Base-by-base conservation (phyloP, 2,329 filamentous ascomycete genomes). In the Pseudogymnoascus sp. region DNA sequence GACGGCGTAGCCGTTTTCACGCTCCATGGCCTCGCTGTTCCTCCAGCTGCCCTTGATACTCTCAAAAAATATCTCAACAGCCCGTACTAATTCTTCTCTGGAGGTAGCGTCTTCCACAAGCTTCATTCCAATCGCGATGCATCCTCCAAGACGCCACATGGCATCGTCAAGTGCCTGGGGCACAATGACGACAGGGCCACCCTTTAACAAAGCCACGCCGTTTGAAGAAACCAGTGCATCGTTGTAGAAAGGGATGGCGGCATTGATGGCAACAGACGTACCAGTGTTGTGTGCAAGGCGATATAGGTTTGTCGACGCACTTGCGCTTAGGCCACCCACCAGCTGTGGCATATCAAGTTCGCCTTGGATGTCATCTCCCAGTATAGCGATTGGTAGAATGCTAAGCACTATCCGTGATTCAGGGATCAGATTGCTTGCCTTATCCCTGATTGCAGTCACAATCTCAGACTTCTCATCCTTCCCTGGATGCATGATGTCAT, bases 21-120 rank as follows among this genome's bases (percentile, higher is more conserved):
- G 88, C 75, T 99, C 95, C 89, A 99, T 97, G 25, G 95, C 93
- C 74, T 99, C 96, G 69, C 95, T 97, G 68, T 97, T 97, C 67
- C 95, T 85, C 95, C 96, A 99, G 73, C 90, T 97, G 67, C 90
- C 89, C 68, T 90, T 89, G 60, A 97, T 89, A 65, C 90, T 91
- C 67, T 90, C 86, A 66, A 97, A 92, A 25, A 96, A 80, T 70
- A 96, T 89, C 70, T 96, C 87, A 2, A 96, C 86, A 1, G 93
- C 87, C 62, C 90, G 84, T 8, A 93, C 78, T 28, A 93, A 86
- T 50, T 87, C 87, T 59, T 92, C 85, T 6, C 84, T 80, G 0
- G 86, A 88, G 2, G 81, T 81, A 1, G 95, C 88, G 36, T 88
- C 82, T 72, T 97, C 91, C 5, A 99, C 81, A 37, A 97, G 78